phyloP scores from a whole-genome alignment of 1,139 yeast genomes.

The Tardiomyces digboiensis region DNA sequence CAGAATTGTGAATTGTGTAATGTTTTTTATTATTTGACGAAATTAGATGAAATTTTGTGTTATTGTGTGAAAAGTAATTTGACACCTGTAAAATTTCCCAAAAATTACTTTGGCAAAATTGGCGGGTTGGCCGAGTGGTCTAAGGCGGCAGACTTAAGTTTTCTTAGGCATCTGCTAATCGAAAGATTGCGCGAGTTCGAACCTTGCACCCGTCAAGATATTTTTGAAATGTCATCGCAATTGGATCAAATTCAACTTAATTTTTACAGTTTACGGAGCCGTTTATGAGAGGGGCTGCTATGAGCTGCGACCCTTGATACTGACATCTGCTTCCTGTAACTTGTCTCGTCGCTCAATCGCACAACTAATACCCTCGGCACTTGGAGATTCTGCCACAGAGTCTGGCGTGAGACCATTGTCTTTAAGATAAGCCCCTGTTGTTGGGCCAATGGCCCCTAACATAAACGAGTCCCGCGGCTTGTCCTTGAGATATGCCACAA shows the following conservation, averaged over 20 bases:
- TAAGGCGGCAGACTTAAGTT: slow-evolving; percentile 29
- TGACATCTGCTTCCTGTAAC: not conserved
- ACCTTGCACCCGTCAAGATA: slow-evolving; percentile 29
- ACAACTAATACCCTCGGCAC: not conserved
- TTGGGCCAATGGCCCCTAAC: not conserved
- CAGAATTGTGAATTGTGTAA: too few relatives aligned
- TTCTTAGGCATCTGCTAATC: slow-evolving; percentile 22
- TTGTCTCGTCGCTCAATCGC: not conserved
- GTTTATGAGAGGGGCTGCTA: too few relatives aligned
- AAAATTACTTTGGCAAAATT: not conserved
- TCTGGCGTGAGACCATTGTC: not conserved
- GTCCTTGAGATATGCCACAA: not conserved
- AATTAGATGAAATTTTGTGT: too few relatives aligned
- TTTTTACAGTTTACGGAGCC: not conserved
- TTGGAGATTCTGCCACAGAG: not conserved
- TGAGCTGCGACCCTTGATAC: too few relatives aligned
- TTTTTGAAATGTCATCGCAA: slow-evolving; percentile 5
- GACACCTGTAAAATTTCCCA: too few relatives aligned
- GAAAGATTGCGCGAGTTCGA: slow-evolving; percentile 31
- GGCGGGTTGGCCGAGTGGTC: slow-evolving; percentile 30
- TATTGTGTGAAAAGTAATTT: too few relatives aligned
- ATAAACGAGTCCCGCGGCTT: not conserved
- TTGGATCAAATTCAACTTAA: not conserved
- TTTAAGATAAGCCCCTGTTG: not conserved
- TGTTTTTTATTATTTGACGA: too few relatives aligned